Percentiles rank a stretch among this genome's conserved stretches.
Evolutionary conservation across 805 yeast species (phyloP).

Genomic region (Wickerhamomyces strasburgensis): DNA sequence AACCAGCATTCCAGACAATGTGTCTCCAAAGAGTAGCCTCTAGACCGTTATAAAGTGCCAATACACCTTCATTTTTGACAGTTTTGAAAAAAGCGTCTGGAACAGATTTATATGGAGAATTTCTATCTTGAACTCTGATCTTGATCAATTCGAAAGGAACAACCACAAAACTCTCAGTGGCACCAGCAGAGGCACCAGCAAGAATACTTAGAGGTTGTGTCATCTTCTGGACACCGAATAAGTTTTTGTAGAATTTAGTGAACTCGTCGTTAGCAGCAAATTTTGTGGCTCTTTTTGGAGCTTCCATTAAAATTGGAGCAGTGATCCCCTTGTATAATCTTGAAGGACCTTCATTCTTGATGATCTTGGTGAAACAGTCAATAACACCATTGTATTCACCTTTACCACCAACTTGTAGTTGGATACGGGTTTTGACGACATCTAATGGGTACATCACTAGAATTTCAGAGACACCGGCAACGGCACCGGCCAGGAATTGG

Average conservation of each 20-base stretch:
- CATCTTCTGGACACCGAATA: constrained; percentile 64
- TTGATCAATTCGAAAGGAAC: constrained; percentile 97
- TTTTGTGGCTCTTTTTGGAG: constrained; percentile 98
- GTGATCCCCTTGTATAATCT: constrained; percentile 89
- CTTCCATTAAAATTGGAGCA: constrained; percentile 98
- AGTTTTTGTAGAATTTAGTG: constrained; percentile 73
- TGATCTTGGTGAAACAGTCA: constrained; percentile 78
- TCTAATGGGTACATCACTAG: constrained; percentile 94
- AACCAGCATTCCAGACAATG: constrained; percentile 95
- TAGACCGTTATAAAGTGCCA: constrained; percentile 88
- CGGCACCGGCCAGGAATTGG: constrained; percentile 89
- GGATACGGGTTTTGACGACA: constrained; percentile 95
- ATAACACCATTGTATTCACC: constrained; percentile 78
- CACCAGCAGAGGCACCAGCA: constrained; percentile 98
- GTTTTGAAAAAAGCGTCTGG: constrained; percentile 74
- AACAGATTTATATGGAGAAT: constrained; percentile 78
- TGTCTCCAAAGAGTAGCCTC: constrained; percentile 99
- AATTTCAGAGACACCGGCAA: constrained; percentile 96
- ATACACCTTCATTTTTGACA: constrained; percentile 66
- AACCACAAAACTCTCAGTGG: constrained; percentile 92
- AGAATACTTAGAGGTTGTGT: constrained; percentile 81
- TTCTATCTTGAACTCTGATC: constrained; percentile 87
- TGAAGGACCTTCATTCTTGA: constrained; percentile 78
- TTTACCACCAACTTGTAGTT: constrained; percentile 60
- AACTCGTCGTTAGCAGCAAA: constrained; percentile 98